A percentile compares a stretch with the other conserved stretches of the same genome.
phyloP scores from a whole-genome alignment of 2,329 filamentous ascomycete species.

The Phoma herbarum region DNA sequence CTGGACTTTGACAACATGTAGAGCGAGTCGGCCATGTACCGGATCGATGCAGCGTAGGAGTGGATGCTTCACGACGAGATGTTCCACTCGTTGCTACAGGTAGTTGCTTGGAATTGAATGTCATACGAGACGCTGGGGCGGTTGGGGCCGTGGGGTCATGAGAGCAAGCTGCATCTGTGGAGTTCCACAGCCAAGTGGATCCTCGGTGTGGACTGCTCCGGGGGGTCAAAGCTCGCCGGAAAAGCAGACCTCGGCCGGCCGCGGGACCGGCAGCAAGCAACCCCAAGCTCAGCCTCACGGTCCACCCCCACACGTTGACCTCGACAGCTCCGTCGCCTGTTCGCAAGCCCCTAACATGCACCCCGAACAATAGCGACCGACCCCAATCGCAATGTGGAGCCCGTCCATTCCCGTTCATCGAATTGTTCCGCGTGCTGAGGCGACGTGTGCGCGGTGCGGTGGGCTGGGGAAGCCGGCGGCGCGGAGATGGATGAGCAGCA shows the following conservation, averaged over 20 bases:
- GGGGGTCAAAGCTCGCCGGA: not conserved
- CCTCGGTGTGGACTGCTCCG: conserved; percentile 19
- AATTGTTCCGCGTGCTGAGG: conserved; percentile 12
- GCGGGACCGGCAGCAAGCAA: conserved; percentile 13
- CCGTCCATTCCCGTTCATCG: conserved; percentile 6
- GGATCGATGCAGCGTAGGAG: not conserved
- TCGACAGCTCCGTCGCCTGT: conserved; percentile 12
- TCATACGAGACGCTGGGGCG: no score
- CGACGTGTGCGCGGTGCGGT: conserved; percentile 2
- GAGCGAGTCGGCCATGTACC: not conserved
- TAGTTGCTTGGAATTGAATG: no score
- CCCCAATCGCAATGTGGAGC: conserved; percentile 12
- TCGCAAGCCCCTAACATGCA: conserved; percentile 12
- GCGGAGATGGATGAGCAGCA: conserved; percentile 45
- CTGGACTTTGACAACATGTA: conserved; percentile 54
- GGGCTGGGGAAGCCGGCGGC: conserved; percentile 1
- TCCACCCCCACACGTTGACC: conserved; percentile 18
- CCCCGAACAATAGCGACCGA: conserved; percentile 11
- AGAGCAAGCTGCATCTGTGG: no score
- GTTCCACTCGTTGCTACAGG: no score
- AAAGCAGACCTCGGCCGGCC: conserved; percentile 20
- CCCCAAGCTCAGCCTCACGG: conserved; percentile 18
- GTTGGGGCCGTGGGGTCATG: no score
- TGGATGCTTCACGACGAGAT: not conserved
- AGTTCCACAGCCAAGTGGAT: no score